These are phyloP conservation scores for Citrus cavaleriei DNA, from an alignment of 345 rosid species.

Conservation along the genomic window DNA sequence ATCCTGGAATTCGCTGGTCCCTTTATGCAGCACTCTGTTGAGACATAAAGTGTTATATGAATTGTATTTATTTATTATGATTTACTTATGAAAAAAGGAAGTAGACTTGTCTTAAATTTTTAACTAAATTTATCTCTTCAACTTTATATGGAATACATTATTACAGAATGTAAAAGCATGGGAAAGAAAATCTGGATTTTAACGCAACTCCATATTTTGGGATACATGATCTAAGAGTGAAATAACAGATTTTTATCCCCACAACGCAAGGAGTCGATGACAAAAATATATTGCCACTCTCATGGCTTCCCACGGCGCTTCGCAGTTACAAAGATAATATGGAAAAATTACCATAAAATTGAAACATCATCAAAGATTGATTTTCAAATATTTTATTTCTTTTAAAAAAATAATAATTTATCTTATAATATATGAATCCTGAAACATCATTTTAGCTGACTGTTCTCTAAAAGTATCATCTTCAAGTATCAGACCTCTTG, in stretches of 20 bases:
- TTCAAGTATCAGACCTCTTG: no score
- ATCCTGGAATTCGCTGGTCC: constrained; percentile 76
- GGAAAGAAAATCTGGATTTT: no score
- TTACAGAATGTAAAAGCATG: neutral
- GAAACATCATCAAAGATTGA: neutral
- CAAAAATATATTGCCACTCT: neutral
- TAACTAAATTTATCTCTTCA: neutral
- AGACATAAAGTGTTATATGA: neutral
- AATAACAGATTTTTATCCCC: neutral
- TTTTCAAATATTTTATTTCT: neutral
- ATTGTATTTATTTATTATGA: neutral
- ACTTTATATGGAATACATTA: neutral
- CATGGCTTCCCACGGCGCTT: neutral
- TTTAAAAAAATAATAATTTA: neutral
- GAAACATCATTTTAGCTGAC: neutral
- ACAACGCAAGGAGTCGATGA: no score
- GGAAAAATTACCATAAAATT: neutral
- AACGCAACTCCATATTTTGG: neutral
- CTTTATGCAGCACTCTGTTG: constrained; percentile 70
- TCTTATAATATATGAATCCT: neutral
- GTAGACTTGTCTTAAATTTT: neutral
- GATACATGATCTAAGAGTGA: neutral
- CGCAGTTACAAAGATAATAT: neutral
- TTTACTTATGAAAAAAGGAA: neutral
- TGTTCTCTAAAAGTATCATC: no score